A percentile compares a stretch with the other conserved stretches of the same genome.
Conservation (phyloP, 108 stramenopile species). For the Cyclostephanos invisitatus region DNA sequence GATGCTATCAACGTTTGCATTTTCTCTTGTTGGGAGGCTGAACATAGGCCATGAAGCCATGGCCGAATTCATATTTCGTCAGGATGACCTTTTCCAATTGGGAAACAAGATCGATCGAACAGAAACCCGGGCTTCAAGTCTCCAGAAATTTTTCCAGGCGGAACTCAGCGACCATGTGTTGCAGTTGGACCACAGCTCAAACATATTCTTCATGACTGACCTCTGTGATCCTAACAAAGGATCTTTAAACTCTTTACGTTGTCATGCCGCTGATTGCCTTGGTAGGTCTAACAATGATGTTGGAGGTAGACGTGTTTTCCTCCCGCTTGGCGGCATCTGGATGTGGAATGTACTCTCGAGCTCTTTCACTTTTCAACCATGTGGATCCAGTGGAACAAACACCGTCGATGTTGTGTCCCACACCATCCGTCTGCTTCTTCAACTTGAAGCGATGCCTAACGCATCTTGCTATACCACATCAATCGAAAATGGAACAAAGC, state of each 20-base stretch:
- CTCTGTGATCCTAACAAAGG: not conserved
- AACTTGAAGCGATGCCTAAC: conserved; percentile 49
- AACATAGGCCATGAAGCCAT: conserved; percentile 68
- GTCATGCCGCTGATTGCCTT: conserved; percentile 26
- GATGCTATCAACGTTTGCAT: conserved; percentile 49
- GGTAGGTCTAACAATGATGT: conserved; percentile 13
- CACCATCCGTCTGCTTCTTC: conserved; percentile 49
- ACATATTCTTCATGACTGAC: conserved; percentile 11
- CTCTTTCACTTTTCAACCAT: conserved; percentile 14
- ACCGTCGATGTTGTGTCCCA: conserved; percentile 47
- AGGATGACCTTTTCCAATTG: conserved; percentile 43
- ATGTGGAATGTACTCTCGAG: conserved; percentile 71
- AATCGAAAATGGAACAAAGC: conserved; percentile 61
- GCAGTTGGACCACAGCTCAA: conserved; percentile 38
- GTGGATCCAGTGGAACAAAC: not conserved
- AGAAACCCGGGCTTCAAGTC: conserved; percentile 1
- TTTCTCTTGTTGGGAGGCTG: conserved; percentile 64
- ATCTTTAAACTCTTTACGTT: conserved; percentile 30
- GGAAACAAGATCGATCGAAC: not conserved
- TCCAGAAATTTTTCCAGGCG: conserved; percentile 29
- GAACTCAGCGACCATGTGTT: conserved; percentile 31
- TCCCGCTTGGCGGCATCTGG: conserved; percentile 71
- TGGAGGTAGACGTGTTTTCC: conserved; percentile 12
- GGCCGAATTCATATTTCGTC: conserved; percentile 62
- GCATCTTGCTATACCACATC: conserved; percentile 17